Evolutionary conservation across 371 early-diverging fungal genomes (phyloP), one percentile per base, ranked within the genome.

Genomic region (Actinomucor elegans): DNA sequence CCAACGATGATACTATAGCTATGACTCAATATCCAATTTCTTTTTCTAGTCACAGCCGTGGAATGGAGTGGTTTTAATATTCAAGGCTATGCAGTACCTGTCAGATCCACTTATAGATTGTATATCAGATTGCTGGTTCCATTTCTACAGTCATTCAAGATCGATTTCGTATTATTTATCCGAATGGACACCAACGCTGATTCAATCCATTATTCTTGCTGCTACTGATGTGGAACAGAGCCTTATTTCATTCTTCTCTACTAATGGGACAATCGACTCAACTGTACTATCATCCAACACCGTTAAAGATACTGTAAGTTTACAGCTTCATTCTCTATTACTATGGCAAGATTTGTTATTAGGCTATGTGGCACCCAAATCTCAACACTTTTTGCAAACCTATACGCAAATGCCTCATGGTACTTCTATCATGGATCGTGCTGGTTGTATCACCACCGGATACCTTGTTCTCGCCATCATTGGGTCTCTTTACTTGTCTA

Each of bases 71-170:
- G n/a, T 48, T 12, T 35, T 33, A 15, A 8, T 33, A 12, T 9
- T 23, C 9, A 35, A 48, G 9, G 7, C 12, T 10, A 15, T 42
- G 10, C 42, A 15, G 1, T n/a, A 26, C 24, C 27, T 42, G 42
- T 42, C 27, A 42, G 42, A 42, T 27, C 42, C 42, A 26, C n/a
- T 24, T 12, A 15, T 42, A 27, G 42, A 42, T 6, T 26, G 8
- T 26, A 42, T 27, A 10, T 38, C 11, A n/a, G 27, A 36, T 49
- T 27, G 17, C 11, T 51, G 31, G 41, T 5, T 26, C 52, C 60
- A 27, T 57, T 69, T 21, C 80, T 80, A 11, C 53, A 80, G 8
- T 29, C 77, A 12, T 52, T 82, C 40, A 74, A 73, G 18, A 48
- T 42, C 52, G 29, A 28, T 29, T 14, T 14, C 28, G 3, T n/a